Conservation (phyloP, 768 basidiomycete species). For the Lentinula guzmanii region DNA sequence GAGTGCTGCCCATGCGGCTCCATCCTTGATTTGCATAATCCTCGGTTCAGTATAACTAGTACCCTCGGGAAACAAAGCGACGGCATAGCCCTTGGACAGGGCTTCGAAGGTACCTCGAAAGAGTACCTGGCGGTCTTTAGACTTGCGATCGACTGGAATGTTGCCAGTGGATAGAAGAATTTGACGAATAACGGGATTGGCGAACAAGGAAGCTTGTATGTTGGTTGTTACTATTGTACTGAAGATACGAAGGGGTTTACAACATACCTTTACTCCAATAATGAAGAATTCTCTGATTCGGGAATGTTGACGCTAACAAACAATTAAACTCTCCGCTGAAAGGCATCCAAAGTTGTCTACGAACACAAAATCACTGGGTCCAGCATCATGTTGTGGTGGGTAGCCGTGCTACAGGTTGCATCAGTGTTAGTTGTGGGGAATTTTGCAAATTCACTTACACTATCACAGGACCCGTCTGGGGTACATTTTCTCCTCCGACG, state of each 20-base stretch:
- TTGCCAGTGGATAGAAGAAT: slow-evolving; percentile 90
- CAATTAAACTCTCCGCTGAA: slow-evolving; percentile 11
- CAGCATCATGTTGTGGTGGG: slow-evolving; percentile 95
- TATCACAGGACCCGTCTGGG: slow-evolving; percentile 83
- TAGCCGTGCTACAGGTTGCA: slow-evolving; percentile 52
- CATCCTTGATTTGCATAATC: slow-evolving; percentile 91
- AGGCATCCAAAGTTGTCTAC: slow-evolving; percentile 22
- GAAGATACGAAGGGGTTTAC: no score
- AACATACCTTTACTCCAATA: slow-evolving; percentile 88
- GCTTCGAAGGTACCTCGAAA: slow-evolving; percentile 89
- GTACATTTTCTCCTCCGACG: slow-evolving; percentile 85
- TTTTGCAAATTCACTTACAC: slow-evolving; percentile 55
- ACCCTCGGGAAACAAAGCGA: slow-evolving; percentile 93
- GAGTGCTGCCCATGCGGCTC: slow-evolving; percentile 90
- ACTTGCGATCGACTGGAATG: slow-evolving; percentile 94
- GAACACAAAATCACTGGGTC: slow-evolving; percentile 79
- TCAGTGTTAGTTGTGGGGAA: background rate
- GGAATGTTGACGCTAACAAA: slow-evolving; percentile 68
- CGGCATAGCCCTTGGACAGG: slow-evolving; percentile 69
- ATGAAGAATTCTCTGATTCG: slow-evolving; percentile 75
- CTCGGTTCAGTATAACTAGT: slow-evolving; percentile 91
- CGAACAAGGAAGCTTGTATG: slow-evolving; percentile 66
- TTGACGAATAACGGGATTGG: slow-evolving; percentile 64
- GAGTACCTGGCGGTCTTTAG: slow-evolving; percentile 82
- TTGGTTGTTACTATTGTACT: background rate